Percentiles rank a stretch among this genome's conserved stretches.
Evolutionary conservation across 2,329 filamentous ascomycete genomes (phyloP).

Genomic region (Fusarium sp.): DNA sequence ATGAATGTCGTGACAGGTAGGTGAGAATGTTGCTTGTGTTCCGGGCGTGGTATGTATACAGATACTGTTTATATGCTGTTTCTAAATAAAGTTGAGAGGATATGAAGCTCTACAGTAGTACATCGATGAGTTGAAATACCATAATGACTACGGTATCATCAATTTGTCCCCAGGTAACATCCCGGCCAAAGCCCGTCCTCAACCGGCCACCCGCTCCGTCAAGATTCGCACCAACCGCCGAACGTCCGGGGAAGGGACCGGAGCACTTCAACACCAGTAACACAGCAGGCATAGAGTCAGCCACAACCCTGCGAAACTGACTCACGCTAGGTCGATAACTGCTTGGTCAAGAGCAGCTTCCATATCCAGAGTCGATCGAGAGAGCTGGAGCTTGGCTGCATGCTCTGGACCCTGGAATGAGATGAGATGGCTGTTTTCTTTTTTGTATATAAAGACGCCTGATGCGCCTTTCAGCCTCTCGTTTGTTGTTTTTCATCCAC

Average conservation of each 20-base stretch:
- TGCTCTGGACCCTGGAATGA: slow-evolving; percentile 13
- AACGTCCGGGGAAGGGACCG: slow-evolving; percentile 28
- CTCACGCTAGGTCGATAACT: slow-evolving; percentile 38
- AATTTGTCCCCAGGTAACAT: not conserved
- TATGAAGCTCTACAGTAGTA: not conserved
- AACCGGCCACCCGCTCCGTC: slow-evolving; percentile 28
- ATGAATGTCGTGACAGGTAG: not conserved
- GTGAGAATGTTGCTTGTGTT: slow-evolving; percentile 1
- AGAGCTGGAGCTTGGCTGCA: slow-evolving; percentile 24
- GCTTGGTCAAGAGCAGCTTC: slow-evolving; percentile 20
- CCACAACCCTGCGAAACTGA: slow-evolving; percentile 36
- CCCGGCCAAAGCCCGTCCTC: not conserved
- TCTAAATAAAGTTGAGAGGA: not conserved
- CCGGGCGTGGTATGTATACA: not conserved
- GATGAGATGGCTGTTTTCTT: slow-evolving; percentile 10
- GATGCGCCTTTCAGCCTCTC: slow-evolving; percentile 9
- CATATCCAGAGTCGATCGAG: slow-evolving; percentile 14
- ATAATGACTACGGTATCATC: not conserved
- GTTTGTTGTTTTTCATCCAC: slow-evolving; percentile 10
- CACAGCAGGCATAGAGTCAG: slow-evolving; percentile 23
- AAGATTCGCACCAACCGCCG: slow-evolving; percentile 40
- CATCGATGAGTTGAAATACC: not conserved
- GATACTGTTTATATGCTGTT: not conserved
- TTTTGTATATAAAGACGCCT: slow-evolving; percentile 35
- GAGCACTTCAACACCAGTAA: slow-evolving; percentile 15